phyloP scores from a whole-genome alignment of 2,329 filamentous ascomycete genomes.

The Monosporascus cannonballus region DNA sequence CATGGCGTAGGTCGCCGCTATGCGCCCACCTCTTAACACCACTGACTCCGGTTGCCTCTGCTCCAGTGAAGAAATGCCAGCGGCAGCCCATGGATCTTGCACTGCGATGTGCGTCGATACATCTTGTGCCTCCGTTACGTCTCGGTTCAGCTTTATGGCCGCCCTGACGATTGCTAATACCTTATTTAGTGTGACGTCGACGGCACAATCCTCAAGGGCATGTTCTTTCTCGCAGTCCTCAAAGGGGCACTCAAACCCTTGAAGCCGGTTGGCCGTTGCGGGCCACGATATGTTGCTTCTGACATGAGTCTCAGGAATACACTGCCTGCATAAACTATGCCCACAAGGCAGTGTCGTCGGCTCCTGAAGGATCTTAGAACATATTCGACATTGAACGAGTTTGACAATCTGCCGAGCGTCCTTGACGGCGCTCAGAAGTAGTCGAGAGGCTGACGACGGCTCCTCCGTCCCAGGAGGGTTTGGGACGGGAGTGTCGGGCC shows the following conservation, averaged over 20 bases:
- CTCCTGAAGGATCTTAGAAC: slow-evolving; percentile 59
- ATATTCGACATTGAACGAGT: slow-evolving; percentile 71
- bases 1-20: slow-evolving; percentile 62
- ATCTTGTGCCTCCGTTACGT: slow-evolving; percentile 26
- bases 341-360: slow-evolving; percentile 80
- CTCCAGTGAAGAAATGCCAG: slow-evolving; percentile 35
- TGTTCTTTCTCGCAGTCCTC: slow-evolving; percentile 62
- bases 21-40: slow-evolving; percentile 48
- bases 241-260: slow-evolving; percentile 72
- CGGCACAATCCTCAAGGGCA: slow-evolving; percentile 66
- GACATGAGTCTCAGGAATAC: slow-evolving; percentile 60
- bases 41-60: slow-evolving; percentile 25
- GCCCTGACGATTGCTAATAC: slow-evolving; percentile 55
- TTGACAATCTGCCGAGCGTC: slow-evolving; percentile 62
- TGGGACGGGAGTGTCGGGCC: slow-evolving; percentile 8
- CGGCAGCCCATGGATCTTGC: slow-evolving; percentile 32
- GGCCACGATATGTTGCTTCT: slow-evolving; percentile 75
- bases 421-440: slow-evolving; percentile 40
- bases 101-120: slow-evolving; percentile 34
- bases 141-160: slow-evolving; percentile 39
- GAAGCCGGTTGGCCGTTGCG: slow-evolving; percentile 55
- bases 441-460: slow-evolving; percentile 10
- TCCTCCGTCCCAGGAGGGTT: slow-evolving; percentile 14
- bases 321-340: slow-evolving; percentile 67
- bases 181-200: slow-evolving; percentile 72